A percentile compares a stretch with the other conserved stretches of the same genome.
Conservation (phyloP, 2,329 filamentous ascomycete species). For the Hypoxylon sp. region DNA sequence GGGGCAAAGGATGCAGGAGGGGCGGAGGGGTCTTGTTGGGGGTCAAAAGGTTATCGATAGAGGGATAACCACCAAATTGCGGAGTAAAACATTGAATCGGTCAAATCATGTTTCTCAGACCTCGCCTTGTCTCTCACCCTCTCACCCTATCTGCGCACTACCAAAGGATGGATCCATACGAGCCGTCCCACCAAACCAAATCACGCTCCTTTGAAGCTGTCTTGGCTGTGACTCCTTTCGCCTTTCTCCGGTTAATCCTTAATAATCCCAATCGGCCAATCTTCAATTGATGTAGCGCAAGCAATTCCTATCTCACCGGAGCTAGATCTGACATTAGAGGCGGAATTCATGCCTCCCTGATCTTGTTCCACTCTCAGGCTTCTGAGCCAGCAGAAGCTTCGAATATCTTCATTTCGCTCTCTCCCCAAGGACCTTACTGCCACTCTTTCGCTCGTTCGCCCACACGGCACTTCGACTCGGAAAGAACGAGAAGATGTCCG, state of each 20-base stretch:
- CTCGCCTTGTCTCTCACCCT: constrained; percentile 2
- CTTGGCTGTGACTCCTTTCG: constrained; percentile 20
- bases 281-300: constrained; percentile 21
- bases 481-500: constrained; percentile 29
- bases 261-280: constrained; percentile 10
- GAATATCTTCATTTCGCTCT: constrained; percentile 10
- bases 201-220: constrained; percentile 10
- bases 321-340: constrained; percentile 9
- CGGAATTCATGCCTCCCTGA: constrained; percentile 43
- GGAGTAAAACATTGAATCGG: constrained; percentile 2
- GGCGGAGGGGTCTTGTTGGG: constrained; percentile 21
- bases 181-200: constrained; percentile 38
- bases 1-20: constrained; percentile 3
- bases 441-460: constrained; percentile 3
- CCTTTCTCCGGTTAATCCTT: constrained; percentile 10
- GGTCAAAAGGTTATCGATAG: constrained; percentile 36
- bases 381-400: constrained; percentile 40
- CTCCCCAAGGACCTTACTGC: constrained; percentile 8
- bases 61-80: constrained; percentile 14
- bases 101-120: constrained; percentile 1
- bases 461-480: neutral
- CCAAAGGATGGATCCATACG: constrained; percentile 18
- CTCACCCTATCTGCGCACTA: neutral
- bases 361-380: constrained; percentile 28
- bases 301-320: constrained; percentile 3